These are phyloP conservation scores for Colletotrichum sp. DNA, from an alignment of 2,329 filamentous ascomycete genomes.

Conservation along the genomic window DNA sequence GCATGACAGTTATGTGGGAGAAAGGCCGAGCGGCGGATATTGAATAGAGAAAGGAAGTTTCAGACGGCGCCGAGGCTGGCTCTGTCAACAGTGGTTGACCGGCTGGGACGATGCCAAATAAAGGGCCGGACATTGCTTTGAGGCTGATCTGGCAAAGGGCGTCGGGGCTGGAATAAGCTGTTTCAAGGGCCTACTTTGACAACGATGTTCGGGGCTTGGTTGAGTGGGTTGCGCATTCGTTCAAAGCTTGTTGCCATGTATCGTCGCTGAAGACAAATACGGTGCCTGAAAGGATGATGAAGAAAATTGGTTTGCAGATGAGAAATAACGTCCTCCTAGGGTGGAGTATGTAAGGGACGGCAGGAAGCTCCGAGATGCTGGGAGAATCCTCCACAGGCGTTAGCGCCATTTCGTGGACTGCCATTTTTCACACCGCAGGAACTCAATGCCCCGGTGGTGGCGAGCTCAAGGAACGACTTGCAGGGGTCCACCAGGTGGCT, in stretches of 20 bases:
- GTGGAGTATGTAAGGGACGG: constrained; percentile 2
- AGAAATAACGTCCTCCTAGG: neutral
- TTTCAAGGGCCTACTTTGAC: neutral
- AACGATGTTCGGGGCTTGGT: neutral
- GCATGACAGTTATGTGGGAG: constrained; percentile 86
- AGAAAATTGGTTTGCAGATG: neutral
- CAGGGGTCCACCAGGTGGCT: neutral
- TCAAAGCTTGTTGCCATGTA: neutral
- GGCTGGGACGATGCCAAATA: constrained; percentile 66
- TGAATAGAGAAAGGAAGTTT: constrained; percentile 62
- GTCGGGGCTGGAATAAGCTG: neutral
- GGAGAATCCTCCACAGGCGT: constrained; percentile 4
- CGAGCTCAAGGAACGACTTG: neutral
- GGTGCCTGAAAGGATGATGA: neutral
- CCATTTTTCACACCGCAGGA: neutral
- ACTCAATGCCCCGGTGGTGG: neutral
- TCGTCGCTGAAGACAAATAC: neutral
- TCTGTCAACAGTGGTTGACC: constrained; percentile 62
- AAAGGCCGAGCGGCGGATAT: constrained; percentile 60
- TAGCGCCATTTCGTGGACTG: neutral
- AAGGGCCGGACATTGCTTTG: constrained; percentile 45
- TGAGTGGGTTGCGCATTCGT: neutral
- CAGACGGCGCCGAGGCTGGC: constrained; percentile 58
- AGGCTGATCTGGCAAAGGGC: neutral
- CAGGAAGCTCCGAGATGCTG: constrained; percentile 2